Base-by-base conservation (phyloP, 2,329 filamentous ascomycete species). In the Elsinoe arachidis region DNA sequence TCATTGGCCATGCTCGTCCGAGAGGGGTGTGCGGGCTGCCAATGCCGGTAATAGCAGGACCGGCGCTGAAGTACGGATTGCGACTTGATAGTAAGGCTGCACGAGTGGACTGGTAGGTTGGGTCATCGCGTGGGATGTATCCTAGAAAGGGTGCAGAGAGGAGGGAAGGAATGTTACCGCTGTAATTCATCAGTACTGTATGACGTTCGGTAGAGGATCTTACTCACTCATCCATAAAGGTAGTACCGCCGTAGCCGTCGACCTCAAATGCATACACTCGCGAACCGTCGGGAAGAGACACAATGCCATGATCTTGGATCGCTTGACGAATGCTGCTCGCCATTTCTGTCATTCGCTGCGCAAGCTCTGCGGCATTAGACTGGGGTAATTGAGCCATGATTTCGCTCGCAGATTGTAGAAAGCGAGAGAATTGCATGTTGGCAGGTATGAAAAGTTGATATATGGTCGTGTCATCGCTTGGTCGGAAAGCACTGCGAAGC, bases 341-440 rank as follows among this genome's bases (percentile, higher is more conserved):
- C 58, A 87, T 74, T 37, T 72, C 70, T 12, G 72, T 72, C 80
- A 88, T 87, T 57, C 77, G 69, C 2, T 70, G 67, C 0, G 81
- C 78, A 0, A 87, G 73, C 7, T 5, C 43, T 39, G 74, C 80
- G 10, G 55, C 61, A 74, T 61, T 70, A 58, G 66, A 76, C 65
- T 64, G 78, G 69, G 73, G 69, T 35, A 83, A 69, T 52, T 72
- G 70, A 34, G 69, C 71, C 74, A 82, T 80, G 63, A 84, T 82
- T 5, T 73, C 67, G 14, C 76, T 74, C 0, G 79, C 73, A 0
- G 76, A 73, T 10, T 73, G 72, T 2, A 90, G 77, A 63, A 83
- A 87, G 19, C 79, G 73, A 33, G 84, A 77, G 62, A 90, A 84
- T 85, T 89, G 88, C 85, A 90, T 90, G 56, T 79, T 80, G 55